These are phyloP conservation scores for Chlorella sp. DNA, from an alignment of 139 green algal genomes.

Conservation along the genomic window DNA sequence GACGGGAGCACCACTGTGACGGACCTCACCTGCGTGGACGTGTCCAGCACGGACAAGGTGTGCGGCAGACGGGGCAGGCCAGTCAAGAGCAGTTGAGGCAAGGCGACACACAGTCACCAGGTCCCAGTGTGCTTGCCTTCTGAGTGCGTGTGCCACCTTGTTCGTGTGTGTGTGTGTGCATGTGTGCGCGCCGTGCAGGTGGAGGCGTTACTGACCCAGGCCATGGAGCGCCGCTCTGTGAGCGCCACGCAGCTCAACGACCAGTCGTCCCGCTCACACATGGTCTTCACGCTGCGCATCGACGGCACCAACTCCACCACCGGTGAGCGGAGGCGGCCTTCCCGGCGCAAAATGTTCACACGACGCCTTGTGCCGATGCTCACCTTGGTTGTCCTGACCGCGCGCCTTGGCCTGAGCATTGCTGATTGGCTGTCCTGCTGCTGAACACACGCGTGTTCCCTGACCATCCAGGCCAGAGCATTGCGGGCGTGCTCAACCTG, in stretches of 20 bases:
- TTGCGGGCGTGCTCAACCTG: constrained; percentile 64
- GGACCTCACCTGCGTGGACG: constrained; percentile 59
- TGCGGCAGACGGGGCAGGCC: background rate
- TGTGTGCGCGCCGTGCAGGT: background rate
- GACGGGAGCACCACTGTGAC: constrained; percentile 53
- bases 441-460: no score
- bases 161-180: background rate
- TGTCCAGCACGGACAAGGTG: constrained; percentile 35
- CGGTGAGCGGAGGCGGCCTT: no score
- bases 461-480: constrained; percentile 1
- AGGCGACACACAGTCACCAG: background rate
- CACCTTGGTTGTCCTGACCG: no score
- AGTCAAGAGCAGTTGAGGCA: background rate
- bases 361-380: no score
- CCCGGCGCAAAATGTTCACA: no score
- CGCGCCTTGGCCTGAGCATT: no score
- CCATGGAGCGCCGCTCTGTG: constrained; percentile 61
- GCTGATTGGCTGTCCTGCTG: no score
- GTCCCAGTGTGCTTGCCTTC: background rate
- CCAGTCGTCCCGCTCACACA: constrained; percentile 75
- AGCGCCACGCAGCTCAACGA: constrained; percentile 89
- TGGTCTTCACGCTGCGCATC: constrained; percentile 81
- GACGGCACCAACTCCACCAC: constrained; percentile 60
- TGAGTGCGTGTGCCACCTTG: background rate
- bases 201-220: constrained; percentile 40